A percentile compares a stretch with the other conserved stretches of the same genome.
Evolutionary conservation across 306 rosid species (phyloP).

Genomic region (Hippophae rhamnoides): DNA sequence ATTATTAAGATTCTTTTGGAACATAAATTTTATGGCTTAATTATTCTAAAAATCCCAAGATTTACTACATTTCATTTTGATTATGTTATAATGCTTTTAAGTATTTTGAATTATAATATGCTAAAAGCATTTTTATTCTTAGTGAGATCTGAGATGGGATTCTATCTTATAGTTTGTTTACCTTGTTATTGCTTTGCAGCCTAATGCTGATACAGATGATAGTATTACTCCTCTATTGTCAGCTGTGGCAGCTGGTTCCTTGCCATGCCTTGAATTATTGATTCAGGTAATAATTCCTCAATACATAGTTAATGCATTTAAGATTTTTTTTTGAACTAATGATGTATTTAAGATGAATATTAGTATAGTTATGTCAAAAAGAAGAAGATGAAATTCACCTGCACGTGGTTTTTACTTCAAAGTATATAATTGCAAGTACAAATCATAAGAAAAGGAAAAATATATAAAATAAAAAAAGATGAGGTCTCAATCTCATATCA

Average conservation of each 20-base stretch:
- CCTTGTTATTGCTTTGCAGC: constrained; percentile 45
- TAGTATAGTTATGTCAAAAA: no score
- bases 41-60: no score
- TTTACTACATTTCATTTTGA: not conserved
- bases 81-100: not conserved
- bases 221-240: constrained; percentile 78
- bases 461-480: no score
- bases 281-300: constrained; percentile 53
- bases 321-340: no score
- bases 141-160: not conserved
- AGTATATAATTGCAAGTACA: no score
- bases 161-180: constrained; percentile 5
- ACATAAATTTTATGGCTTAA: no score
- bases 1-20: no score
- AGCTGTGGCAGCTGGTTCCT: constrained; percentile 82
- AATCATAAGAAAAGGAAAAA: no score
- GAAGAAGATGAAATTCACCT: no score
- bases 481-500: no score
- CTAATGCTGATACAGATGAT: constrained; percentile 86
- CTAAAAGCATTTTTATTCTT: not conserved
- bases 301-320: not conserved
- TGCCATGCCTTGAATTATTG: constrained; percentile 69
- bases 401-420: no score
- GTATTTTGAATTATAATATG: not conserved
- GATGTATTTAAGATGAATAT: no score